Conservation (phyloP, 108 stramenopile species). For the Skeletonema menzelii region DNA sequence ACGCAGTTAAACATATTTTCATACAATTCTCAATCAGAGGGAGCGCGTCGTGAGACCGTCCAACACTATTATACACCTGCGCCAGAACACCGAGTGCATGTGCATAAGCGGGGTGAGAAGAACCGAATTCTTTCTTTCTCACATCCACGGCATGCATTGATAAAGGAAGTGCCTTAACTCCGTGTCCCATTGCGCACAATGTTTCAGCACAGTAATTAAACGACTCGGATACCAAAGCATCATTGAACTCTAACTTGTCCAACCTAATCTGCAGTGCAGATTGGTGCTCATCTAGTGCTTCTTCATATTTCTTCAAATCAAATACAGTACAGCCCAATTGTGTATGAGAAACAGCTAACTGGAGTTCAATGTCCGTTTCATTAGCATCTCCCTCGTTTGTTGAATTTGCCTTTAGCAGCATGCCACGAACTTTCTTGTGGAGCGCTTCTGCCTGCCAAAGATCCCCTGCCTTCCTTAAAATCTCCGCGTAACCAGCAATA, state of each 20-base stretch:
- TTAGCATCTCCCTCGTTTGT: background rate
- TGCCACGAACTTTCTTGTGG: constrained; percentile 20
- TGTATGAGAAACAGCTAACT: constrained; percentile 19
- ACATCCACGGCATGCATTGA: constrained; percentile 19
- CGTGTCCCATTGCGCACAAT: constrained; percentile 11
- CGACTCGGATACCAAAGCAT: constrained; percentile 8
- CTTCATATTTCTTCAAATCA: constrained; percentile 12
- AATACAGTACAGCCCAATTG: constrained; percentile 24
- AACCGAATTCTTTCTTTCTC: constrained; percentile 11
- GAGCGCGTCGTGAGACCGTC: constrained; percentile 7
- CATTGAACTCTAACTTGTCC: constrained; percentile 1
- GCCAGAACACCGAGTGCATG: constrained; percentile 19
- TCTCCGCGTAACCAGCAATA: constrained; percentile 19
- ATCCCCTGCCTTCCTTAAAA: constrained; percentile 20
- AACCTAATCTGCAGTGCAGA: constrained; percentile 11
- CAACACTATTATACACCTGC: constrained; percentile 1
- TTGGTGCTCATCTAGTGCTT: constrained; percentile 9
- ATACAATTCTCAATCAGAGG: constrained; percentile 9
- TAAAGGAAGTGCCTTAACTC: constrained; percentile 3
- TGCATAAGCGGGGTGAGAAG: constrained; percentile 15
- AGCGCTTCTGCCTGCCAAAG: constrained; percentile 14
- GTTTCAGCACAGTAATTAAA: constrained; percentile 27
- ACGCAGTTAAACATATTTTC: constrained; percentile 12
- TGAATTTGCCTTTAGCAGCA: constrained; percentile 1
- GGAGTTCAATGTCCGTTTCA: constrained; percentile 3